Percentiles rank a stretch among this genome's conserved stretches.
Evolutionary conservation across 2,329 filamentous ascomycete species (phyloP).

Genomic region (Cordyceps javanica): DNA sequence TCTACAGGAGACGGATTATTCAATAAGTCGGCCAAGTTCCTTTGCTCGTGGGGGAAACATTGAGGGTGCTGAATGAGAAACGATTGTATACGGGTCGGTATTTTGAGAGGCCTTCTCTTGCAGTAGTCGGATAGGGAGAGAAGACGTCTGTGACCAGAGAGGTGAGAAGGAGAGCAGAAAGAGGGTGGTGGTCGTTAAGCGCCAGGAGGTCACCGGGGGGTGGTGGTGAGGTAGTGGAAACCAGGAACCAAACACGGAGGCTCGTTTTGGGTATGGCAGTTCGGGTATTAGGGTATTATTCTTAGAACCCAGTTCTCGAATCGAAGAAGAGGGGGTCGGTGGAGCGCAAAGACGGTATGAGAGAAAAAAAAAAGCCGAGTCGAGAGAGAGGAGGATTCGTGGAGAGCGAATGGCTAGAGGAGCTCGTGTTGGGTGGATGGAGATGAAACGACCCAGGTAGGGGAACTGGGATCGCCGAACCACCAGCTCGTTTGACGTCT

Average conservation of each 20-base stretch:
- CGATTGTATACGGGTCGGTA: constrained; percentile 4
- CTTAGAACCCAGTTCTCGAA: neutral
- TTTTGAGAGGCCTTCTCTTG: neutral
- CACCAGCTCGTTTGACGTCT: neutral
- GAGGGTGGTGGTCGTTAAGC: neutral
- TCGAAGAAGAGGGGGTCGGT: neutral
- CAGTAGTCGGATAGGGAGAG: constrained; percentile 15
- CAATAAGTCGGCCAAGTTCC: neutral
- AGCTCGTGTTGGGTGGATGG: constrained; percentile 7
- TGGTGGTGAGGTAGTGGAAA: too few relatives aligned
- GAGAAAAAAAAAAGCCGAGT: neutral
- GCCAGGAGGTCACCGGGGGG: neutral
- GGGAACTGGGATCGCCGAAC: constrained; percentile 4
- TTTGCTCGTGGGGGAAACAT: constrained; percentile 8
- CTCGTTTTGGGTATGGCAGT: neutral
- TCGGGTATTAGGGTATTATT: neutral
- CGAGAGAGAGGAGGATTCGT: neutral
- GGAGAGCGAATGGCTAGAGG: constrained; percentile 8
- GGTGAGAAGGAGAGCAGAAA: neutral
- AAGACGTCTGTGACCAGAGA: constrained; percentile 15
- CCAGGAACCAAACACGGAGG: neutral
- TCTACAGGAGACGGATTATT: neutral
- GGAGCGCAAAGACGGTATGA: constrained; percentile 1
- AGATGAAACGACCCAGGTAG: constrained; percentile 11
- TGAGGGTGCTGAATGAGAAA: neutral